Evolutionary conservation across 306 rosid genomes (phyloP), one percentile per base, ranked within the genome.

Genomic region (Vigna unguiculata): DNA sequence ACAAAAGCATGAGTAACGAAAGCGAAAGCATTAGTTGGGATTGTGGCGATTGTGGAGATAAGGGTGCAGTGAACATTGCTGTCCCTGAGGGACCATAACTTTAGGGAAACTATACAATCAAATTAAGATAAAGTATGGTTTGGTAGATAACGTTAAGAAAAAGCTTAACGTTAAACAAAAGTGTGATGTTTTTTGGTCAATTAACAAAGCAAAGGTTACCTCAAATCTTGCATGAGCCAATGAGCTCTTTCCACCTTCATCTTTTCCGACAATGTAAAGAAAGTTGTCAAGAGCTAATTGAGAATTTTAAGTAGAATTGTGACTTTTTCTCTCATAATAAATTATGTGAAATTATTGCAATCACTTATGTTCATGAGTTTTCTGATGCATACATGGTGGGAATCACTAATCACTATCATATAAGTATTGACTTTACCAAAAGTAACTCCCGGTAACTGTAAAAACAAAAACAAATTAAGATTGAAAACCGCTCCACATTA

Each of bases 1-100:
- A 70, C 80, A 75, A 84, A 82, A 80, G 83, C 68, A 21, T 9
- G 46, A 75, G 74, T 57, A 66, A 61, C 3, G 55, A 83, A 80
- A 76, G 66, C 19, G 79, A 75, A 66, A 64, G 72, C 34, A 52
- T 57, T 38, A 34, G 28, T 63, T 36, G 30, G 22, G 59, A 19
- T n/a, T 59, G 72, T 69, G 54, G 71, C 45, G 49, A 19, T 16
- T 59, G 72, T 69, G 69, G 71, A 22, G 77, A 38, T 9, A 51
- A 69, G 22, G 57, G 32, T 53, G 3, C 28, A 17, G 36, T 16
- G 59, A 66, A 36, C 12, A 79, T 21, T 68, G 72, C 60, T 7
- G 75, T 7, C 24, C 5, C 24, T 4, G 55, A 65, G 85, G 86
- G 28, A 40, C 84, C 71, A 57, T 40, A 24, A 53, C 68, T 43